A percentile compares a stretch with the other conserved stretches of the same genome.
These are phyloP conservation scores for Rosa rugosa DNA, from an alignment of 306 rosid species.

Conservation along the genomic window DNA sequence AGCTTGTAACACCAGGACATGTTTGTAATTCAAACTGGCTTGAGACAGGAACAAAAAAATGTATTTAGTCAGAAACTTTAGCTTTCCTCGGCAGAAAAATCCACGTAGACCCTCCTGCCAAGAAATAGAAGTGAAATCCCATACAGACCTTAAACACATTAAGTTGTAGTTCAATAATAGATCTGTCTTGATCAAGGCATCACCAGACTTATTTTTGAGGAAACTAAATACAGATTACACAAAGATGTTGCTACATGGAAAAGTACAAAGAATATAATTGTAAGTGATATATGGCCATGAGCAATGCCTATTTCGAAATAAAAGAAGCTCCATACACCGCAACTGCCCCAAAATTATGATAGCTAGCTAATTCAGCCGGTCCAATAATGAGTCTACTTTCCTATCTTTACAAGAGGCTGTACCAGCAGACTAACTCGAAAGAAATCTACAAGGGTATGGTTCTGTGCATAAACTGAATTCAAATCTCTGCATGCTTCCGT, in stretches of 20 bases:
- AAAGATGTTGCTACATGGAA: neutral
- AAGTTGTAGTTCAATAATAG: neutral
- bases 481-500: slow-evolving; percentile 28
- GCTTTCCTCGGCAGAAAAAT: neutral
- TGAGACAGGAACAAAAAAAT: neutral
- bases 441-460: slow-evolving; percentile 35
- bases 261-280: slow-evolving; percentile 7
- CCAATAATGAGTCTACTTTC: slow-evolving; percentile 27
- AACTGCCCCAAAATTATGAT: slow-evolving; percentile 24
- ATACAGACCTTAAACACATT: neutral
- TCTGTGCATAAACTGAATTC: slow-evolving; percentile 23
- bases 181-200: neutral
- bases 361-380: slow-evolving; percentile 22
- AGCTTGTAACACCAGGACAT: no score
- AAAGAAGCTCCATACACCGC: slow-evolving; percentile 1
- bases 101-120: neutral
- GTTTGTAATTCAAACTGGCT: neutral
- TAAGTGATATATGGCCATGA: neutral
- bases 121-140: neutral
- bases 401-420: slow-evolving; percentile 41
- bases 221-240: neutral
- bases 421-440: slow-evolving; percentile 30
- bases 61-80: neutral
- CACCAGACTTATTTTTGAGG: neutral
- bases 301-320: neutral